phyloP scores from a whole-genome alignment of 306 rosid genomes.

The Spatholobus suberectus region DNA sequence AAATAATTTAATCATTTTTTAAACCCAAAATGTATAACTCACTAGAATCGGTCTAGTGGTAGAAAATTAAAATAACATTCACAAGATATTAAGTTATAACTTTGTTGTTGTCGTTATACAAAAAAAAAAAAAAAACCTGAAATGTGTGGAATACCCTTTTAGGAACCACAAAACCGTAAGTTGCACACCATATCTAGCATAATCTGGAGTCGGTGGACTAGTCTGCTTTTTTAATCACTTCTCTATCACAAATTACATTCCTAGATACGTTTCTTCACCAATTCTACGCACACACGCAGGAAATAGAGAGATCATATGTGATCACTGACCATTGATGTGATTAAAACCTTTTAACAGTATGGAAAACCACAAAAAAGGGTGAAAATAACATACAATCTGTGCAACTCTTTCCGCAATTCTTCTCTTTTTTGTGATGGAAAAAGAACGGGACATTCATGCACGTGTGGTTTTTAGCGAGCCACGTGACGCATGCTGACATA shows the following conservation, averaged over 20 bases:
- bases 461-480: constrained; percentile 52
- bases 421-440: not conserved
- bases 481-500: constrained; percentile 41
- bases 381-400: too few species aligned
- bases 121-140: too few species aligned
- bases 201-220: not conserved
- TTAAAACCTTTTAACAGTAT: not conserved
- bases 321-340: not conserved
- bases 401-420: constrained; percentile 2
- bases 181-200: not conserved
- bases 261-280: not conserved
- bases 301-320: not conserved
- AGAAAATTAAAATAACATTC: too few species aligned
- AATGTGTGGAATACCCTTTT: not conserved
- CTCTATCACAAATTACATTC: not conserved
- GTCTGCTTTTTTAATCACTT: constrained; percentile 1
- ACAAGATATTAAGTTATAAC: too few species aligned
- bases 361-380: not conserved
- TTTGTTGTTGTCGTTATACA: too few species aligned
- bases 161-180: not conserved
- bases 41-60: too few species aligned
- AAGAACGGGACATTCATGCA: constrained; percentile 37
- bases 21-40: too few species aligned
- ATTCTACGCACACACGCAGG: not conserved
- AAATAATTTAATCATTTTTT: not conserved